Base-by-base conservation (phyloP, 139 green algal genomes). In the Diplosphaera chodatii region DNA sequence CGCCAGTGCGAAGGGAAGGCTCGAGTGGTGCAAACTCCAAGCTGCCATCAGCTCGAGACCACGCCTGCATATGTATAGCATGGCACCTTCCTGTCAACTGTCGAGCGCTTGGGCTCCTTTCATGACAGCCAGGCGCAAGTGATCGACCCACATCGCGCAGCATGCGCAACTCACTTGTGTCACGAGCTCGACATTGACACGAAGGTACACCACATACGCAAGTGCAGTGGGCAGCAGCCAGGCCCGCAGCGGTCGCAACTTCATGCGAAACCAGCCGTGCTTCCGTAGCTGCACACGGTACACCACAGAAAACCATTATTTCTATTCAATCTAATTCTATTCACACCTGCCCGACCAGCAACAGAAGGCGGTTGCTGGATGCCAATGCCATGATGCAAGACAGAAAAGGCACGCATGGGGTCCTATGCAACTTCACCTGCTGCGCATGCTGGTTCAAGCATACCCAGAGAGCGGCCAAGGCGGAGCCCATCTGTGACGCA, bases 381-480 rank as follows among this genome's bases (percentile, higher is more conserved):
- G n/a, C n/a, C n/a, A n/a, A n/a, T n/a, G n/a, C n/a, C n/a, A n/a
- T n/a, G n/a, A n/a, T n/a, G n/a, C n/a, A n/a, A n/a, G n/a, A n/a
- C n/a, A n/a, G n/a, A n/a, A n/a, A n/a, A n/a, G n/a, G n/a, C n/a
- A n/a, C n/a, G n/a, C n/a, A n/a, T n/a, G n/a, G n/a, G n/a, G n/a
- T n/a, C n/a, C n/a, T n/a, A n/a, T n/a, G n/a, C n/a, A n/a, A n/a
- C n/a, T n/a, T n/a, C n/a, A n/a, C n/a, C n/a, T n/a, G n/a, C 48
- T 18, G 16, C n/a, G 30, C n/a, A 77, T 86, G 90, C 21, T 28
- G 16, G 1, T 64, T 37, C 30, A 96, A 69, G 64, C 78, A 88
- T 23, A 65, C 74, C 64, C 79, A 82, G 27, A 96, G 84, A 70
- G 95, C 86, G 66, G 67, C 55, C 25, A 93, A 66, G 13, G 87